Conservation (phyloP, 352 stramenopile genomes). For the Phytophthora sp. region DNA sequence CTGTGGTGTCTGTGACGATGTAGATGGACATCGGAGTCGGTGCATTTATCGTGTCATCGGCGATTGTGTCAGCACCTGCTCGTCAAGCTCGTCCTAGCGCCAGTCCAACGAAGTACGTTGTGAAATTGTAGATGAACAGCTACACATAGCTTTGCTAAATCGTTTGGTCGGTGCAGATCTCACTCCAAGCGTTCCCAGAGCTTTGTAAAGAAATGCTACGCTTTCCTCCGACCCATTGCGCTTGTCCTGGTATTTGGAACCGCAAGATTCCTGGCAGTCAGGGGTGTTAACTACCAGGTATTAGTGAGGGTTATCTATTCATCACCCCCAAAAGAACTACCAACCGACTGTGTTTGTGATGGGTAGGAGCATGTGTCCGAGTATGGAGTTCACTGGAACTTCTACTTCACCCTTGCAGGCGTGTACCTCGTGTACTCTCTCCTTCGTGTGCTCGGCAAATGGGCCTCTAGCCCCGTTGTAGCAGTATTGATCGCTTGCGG, state of each 20-base stretch:
- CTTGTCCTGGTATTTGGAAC: slow-evolving; percentile 74
- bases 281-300: slow-evolving; percentile 89
- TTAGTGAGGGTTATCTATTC: background rate
- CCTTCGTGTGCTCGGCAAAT: slow-evolving; percentile 58
- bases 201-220: slow-evolving; percentile 44
- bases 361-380: slow-evolving; percentile 95
- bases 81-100: slow-evolving; percentile 46
- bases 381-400: slow-evolving; percentile 99
- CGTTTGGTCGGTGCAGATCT: slow-evolving; percentile 8
- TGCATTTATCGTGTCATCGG: slow-evolving; percentile 93
- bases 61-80: slow-evolving; percentile 76
- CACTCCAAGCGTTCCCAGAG: slow-evolving; percentile 9
- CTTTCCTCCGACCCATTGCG: slow-evolving; percentile 72
- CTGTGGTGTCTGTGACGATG: background rate
- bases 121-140: background rate
- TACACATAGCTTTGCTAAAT: background rate
- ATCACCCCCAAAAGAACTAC: background rate
- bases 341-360: slow-evolving; percentile 15
- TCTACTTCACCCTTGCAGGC: slow-evolving; percentile 97
- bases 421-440: slow-evolving; percentile 78
- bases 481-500: slow-evolving; percentile 52
- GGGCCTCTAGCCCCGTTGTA: slow-evolving; percentile 46
- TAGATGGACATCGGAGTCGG: slow-evolving; percentile 98
- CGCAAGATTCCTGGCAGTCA: slow-evolving; percentile 78
- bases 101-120: slow-evolving; percentile 26